Evolutionary conservation across 192 early-diverging fungal genomes (phyloP), one percentile per base, ranked within the genome.

Genomic region (Coemansia sp.): DNA sequence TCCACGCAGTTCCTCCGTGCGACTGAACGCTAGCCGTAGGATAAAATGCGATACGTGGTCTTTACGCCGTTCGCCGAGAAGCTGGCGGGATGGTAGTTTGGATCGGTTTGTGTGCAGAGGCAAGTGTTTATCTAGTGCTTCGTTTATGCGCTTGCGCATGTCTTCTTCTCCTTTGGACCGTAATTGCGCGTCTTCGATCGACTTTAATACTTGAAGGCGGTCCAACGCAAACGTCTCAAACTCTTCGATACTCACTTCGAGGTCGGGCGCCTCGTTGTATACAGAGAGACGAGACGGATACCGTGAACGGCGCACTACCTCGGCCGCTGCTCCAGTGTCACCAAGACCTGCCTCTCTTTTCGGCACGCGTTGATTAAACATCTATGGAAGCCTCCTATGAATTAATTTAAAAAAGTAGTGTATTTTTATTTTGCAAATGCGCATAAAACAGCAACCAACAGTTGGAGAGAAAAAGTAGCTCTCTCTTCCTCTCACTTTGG

Each of bases 31-130:
- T 33, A 92, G 64, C 33, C 87, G 83, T 24, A 92, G 56, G 17
- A 92, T 86, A 67, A 87, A 90, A 56, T 92, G 90, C 47, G 83
- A 86, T 20, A 92, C 67, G 32, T 88, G 82, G 77, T 92, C 90
- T 61, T 91, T 89, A 43, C 81, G 69, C 33, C 90, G 77, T 46
- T 92, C 82, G 22, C 69, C 69, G 34, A 79, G 62, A 6, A 81
- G 37, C 37, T 79, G 70, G 24, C 57, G 77, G 4, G 58, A 22
- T 10, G 48, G 53, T 35, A 64, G 53, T 33, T 71, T 53, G 24
- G 74, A 62, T 36, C 60, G 60, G 46, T 83, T 85, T 7, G 79
- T 61, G 15, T 81, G 65, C 54, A 85, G 63, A 3, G 87, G 88
- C 58, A 92, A 70, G 51, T 85, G 78, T 50, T 79, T 62, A 0